A percentile compares a stretch with the other conserved stretches of the same genome.
Conservation (phyloP, 148 eudicot species). For the Cornus controversa region DNA sequence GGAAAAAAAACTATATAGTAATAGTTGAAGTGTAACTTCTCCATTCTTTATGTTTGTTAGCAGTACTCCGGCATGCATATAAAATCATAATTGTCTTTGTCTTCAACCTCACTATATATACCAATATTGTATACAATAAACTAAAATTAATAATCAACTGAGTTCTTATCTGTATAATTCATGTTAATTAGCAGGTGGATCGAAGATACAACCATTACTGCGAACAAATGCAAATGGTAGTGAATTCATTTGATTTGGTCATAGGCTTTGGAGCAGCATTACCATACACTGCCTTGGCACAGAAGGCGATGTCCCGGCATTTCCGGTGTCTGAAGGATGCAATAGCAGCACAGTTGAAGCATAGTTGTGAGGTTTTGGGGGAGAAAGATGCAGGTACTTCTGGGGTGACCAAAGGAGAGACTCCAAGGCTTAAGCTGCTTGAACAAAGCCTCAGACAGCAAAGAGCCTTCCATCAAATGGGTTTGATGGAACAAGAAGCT, state of each 20-base stretch:
- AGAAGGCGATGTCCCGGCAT: constrained; percentile 94
- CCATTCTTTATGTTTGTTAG: not conserved
- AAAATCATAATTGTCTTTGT: not conserved
- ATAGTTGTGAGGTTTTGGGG: constrained; percentile 72
- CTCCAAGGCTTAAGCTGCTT: constrained; percentile 71
- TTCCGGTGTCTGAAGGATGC: constrained; percentile 86
- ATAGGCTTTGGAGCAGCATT: constrained; percentile 84
- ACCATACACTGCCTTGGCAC: constrained; percentile 86
- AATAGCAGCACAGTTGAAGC: constrained; percentile 62
- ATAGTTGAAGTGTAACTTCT: not conserved
- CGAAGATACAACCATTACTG: constrained; percentile 87
- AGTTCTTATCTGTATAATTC: not conserved
- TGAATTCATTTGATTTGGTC: constrained; percentile 81
- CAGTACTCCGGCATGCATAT: too few species aligned
- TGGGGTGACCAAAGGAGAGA: constrained; percentile 88
- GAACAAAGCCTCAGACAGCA: constrained; percentile 90
- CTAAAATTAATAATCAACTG: too few species aligned
- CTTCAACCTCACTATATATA: not conserved
- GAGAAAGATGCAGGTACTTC: constrained; percentile 76
- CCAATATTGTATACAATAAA: too few species aligned
- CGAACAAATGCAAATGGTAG: constrained; percentile 96
- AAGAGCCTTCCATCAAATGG: constrained; percentile 90
- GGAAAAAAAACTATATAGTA: not conserved
- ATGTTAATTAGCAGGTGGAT: constrained; percentile 54
- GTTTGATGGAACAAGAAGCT: constrained; percentile 93